Evolutionary conservation across 768 basidiomycete species (phyloP).

Genomic region (Pisolithus albus): DNA sequence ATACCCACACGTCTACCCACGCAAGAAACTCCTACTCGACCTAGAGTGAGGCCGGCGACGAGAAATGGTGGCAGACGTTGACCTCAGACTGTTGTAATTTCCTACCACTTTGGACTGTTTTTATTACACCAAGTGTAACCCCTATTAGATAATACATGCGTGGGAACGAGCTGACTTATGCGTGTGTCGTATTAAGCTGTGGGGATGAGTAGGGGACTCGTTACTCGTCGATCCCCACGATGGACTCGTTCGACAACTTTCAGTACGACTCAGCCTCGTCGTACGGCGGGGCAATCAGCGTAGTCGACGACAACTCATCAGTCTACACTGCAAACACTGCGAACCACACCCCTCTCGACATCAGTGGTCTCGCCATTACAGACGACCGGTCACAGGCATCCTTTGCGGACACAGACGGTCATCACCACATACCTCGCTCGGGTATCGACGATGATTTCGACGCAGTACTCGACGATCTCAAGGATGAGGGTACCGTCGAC

Average conservation of each 20-base stretch:
- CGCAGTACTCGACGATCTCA: constrained; percentile 81
- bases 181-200: neutral
- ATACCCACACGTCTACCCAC: constrained; percentile 31
- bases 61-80: constrained; percentile 41
- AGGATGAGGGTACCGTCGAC: constrained; percentile 72
- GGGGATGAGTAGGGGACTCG: neutral
- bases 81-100: constrained; percentile 5
- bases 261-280: constrained; percentile 81
- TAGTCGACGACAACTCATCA: constrained; percentile 76
- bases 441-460: constrained; percentile 80
- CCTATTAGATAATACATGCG: constrained; percentile 1
- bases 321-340: constrained; percentile 71
- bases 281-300: constrained; percentile 60
- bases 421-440: constrained; percentile 25
- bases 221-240: constrained; percentile 25
- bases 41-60: constrained; percentile 41
- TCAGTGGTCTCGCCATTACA: constrained; percentile 60
- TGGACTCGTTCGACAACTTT: constrained; percentile 83
- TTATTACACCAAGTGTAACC: neutral
- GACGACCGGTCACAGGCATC: constrained; percentile 48
- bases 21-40: constrained; percentile 58
- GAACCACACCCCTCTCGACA: constrained; percentile 51
- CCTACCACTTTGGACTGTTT: neutral
- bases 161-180: constrained; percentile 19
- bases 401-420: constrained; percentile 33